Percentiles rank a stretch among this genome's conserved stretches.
These are phyloP conservation scores for Geranium brycei DNA, from an alignment of 345 rosid species.

Conservation along the genomic window DNA sequence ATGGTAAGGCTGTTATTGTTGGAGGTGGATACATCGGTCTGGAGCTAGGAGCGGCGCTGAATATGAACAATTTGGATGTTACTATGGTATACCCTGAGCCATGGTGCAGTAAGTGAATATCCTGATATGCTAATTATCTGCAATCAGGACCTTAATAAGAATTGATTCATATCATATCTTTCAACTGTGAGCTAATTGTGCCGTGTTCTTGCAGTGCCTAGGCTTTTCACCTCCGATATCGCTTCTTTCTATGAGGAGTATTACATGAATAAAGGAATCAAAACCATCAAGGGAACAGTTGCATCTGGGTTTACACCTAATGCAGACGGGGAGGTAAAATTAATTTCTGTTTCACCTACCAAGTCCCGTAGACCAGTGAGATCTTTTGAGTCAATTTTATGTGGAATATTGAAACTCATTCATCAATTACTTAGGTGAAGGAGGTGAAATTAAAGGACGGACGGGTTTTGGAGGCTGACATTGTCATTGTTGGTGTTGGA, in stretches of 20 bases:
- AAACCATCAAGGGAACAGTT: conserved; percentile 87
- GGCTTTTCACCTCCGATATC: conserved; percentile 83
- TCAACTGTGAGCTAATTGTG: too few species aligned
- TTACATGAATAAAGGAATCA: conserved; percentile 67
- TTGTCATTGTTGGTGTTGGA: conserved; percentile 96
- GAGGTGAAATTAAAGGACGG: conserved; percentile 92
- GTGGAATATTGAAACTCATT: not conserved
- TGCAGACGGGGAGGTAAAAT: conserved; percentile 64
- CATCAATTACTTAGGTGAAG: conserved; percentile 41
- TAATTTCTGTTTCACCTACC: not conserved
- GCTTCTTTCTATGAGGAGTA: conserved; percentile 94
- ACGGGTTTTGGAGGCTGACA: conserved; percentile 76
- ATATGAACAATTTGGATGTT: conserved; percentile 62
- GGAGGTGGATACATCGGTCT: conserved; percentile 99
- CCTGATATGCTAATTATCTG: not conserved
- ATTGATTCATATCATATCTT: not conserved
- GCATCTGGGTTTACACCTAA: conserved; percentile 78
- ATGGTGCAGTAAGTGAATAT: conserved; percentile 87
- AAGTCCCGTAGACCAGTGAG: not conserved
- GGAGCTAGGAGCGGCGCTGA: conserved; percentile 78
- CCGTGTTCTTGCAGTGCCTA: conserved; percentile 62
- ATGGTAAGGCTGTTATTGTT: conserved; percentile 82
- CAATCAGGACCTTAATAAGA: not conserved
- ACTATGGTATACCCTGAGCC: conserved; percentile 96
- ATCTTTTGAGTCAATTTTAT: not conserved